These are phyloP conservation scores for Coemansia sp. DNA, from an alignment of 192 early-diverging fungal genomes.

Conservation along the genomic window DNA sequence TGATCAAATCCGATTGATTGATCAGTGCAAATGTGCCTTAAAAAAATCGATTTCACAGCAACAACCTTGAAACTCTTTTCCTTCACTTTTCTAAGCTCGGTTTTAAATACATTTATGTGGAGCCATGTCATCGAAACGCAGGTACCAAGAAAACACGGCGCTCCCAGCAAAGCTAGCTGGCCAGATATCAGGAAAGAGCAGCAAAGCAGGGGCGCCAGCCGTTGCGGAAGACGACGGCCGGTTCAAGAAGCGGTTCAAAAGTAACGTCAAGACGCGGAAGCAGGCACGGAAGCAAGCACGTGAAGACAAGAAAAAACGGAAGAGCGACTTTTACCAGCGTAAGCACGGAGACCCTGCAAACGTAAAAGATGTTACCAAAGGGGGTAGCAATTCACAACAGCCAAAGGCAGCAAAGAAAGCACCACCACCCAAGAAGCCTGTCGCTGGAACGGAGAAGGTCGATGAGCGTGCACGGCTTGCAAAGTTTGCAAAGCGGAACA, in stretches of 20 bases:
- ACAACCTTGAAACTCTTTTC: not conserved
- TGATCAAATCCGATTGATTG: too few species aligned
- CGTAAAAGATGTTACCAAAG: not conserved
- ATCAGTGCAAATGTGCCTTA: too few species aligned
- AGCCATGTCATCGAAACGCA: constrained; percentile 43
- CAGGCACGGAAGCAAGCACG: constrained; percentile 53
- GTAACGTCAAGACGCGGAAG: constrained; percentile 37
- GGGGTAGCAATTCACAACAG: not conserved
- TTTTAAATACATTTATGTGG: not conserved
- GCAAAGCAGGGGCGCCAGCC: not conserved
- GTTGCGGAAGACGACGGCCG: constrained; percentile 18
- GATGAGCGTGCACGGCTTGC: constrained; percentile 47
- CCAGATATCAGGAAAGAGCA: constrained; percentile 15
- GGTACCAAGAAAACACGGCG: constrained; percentile 37
- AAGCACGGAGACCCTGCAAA: constrained; percentile 11
- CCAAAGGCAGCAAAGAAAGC: constrained; percentile 2
- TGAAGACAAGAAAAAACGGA: constrained; percentile 54
- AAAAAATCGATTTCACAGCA: too few species aligned
- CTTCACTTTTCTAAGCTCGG: not conserved
- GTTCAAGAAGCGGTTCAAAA: constrained; percentile 46
- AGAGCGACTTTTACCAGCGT: constrained; percentile 31
- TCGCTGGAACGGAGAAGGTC: not conserved
- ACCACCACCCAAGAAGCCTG: not conserved
- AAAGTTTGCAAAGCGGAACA: constrained; percentile 59
- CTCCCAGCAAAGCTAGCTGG: constrained; percentile 28